Evolutionary conservation across 192 early-diverging fungal species (phyloP).

Genomic region (Linnemannia zychae): DNA sequence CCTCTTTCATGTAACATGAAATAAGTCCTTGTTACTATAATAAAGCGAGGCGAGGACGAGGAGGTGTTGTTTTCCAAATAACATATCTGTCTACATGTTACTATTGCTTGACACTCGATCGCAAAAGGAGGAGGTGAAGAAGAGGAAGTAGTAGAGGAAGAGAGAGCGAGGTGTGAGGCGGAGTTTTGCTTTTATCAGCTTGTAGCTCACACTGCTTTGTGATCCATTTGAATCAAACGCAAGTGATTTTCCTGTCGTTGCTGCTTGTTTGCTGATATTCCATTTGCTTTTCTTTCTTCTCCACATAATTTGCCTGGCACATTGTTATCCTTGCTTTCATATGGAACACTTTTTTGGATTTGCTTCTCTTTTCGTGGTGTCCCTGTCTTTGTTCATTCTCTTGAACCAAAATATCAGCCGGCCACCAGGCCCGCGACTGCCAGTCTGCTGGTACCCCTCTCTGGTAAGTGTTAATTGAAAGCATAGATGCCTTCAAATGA

Average conservation of each 20-base stretch:
- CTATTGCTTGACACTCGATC: not conserved
- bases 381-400: not conserved
- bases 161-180: not conserved
- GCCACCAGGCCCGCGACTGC: conserved; percentile 69
- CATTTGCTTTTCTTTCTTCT: conserved; percentile 22
- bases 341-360: not conserved
- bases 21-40: conserved; percentile 36
- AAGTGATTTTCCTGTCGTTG: conserved; percentile 2
- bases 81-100: conserved; percentile 19
- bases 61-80: conserved; percentile 49
- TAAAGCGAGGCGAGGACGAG: conserved; percentile 58
- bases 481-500: too few species aligned
- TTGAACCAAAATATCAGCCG: conserved; percentile 37
- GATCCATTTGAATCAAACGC: not conserved
- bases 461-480: conserved; percentile 55
- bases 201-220: not conserved
- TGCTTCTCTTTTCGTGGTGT: not conserved
- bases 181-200: conserved; percentile 1
- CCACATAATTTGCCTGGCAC: not conserved
- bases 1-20: conserved; percentile 40
- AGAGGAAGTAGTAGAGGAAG: conserved; percentile 20
- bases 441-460: conserved; percentile 59
- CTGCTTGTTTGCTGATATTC: conserved; percentile 30
- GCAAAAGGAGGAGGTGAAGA: not conserved
- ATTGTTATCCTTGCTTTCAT: conserved; percentile 1